Evolutionary conservation across 345 rosid genomes (phyloP).

Genomic region (Kandelia obovata): DNA sequence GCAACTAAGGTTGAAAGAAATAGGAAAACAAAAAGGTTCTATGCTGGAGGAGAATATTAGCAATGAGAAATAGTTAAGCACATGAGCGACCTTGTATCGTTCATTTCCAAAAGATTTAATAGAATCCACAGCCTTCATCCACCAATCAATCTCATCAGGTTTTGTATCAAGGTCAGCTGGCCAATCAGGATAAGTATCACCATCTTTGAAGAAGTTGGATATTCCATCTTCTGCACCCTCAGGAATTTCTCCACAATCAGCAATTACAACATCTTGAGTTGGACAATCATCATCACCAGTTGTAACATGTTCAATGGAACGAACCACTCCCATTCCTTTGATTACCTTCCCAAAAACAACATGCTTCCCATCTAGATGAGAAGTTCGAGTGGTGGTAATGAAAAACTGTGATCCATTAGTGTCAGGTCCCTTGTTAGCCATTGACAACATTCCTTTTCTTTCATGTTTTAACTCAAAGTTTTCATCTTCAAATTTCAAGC

Average conservation of each 20-base stretch:
- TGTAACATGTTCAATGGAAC: slow-evolving; percentile 20
- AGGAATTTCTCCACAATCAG: slow-evolving; percentile 25
- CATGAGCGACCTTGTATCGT: slow-evolving; percentile 50
- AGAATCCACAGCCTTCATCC: slow-evolving; percentile 73
- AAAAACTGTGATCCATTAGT: slow-evolving; percentile 27
- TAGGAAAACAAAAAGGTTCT: too few species aligned
- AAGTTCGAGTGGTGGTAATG: slow-evolving; percentile 24
- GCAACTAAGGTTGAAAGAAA: neutral
- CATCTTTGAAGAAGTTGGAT: slow-evolving; percentile 23
- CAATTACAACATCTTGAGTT: slow-evolving; percentile 10
- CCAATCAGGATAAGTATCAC: slow-evolving; percentile 26
- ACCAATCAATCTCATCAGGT: slow-evolving; percentile 66
- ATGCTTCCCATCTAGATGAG: slow-evolving; percentile 28
- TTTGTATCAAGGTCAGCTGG: slow-evolving; percentile 14
- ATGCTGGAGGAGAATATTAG: neutral
- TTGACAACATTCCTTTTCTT: slow-evolving; percentile 23
- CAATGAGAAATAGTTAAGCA: neutral
- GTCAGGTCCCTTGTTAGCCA: slow-evolving; percentile 24
- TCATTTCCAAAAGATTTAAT: slow-evolving; percentile 70
- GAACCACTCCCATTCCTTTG: slow-evolving; percentile 25
- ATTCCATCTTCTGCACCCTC: slow-evolving; percentile 24
- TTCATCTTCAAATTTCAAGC: slow-evolving; percentile 25
- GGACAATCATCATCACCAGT: slow-evolving; percentile 18
- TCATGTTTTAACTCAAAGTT: slow-evolving; percentile 27
- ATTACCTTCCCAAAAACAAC: slow-evolving; percentile 25